Base-by-base conservation (phyloP, 208 protist genomes). In the Vickermania spadyakhi region DNA sequence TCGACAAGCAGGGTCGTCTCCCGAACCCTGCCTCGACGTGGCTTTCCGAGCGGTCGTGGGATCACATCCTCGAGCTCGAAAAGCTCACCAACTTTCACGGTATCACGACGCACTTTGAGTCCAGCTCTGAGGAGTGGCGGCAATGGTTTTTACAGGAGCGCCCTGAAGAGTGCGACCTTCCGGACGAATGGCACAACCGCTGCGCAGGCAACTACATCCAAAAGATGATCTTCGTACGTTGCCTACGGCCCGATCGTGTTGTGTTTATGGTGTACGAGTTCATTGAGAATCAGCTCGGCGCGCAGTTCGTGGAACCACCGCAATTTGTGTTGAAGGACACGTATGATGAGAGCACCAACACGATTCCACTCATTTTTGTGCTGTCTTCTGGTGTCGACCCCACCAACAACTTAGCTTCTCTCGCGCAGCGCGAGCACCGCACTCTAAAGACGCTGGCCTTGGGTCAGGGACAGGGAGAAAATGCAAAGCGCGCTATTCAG, bases 341-440 rank as follows among this genome's bases (percentile, higher is more conserved):
- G n/a, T 97, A 91, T 70, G 81, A 94, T 22, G 87, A 96, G 67
- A 98, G 96, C 66, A 77, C 67, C 28, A 89, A 93, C 62, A 79
- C 77, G 26, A 88, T 94, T 28, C 98, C 98, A 22, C 75, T 99
- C 52, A 91, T 99, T 52, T 99, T 99, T 72, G 94, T 99, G 18
- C 84, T 99, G 5, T 98, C 96, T 3, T 85, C 91, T 55, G 97
- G 97, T 63, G 96, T 98, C 4, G 97, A 99, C 78, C 98, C 98
- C 36, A 96, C 96, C 27, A 87, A 74, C 27, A 89, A 97, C 73
- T 81, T 99, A 1, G 51, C 78, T 22, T 57, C 86, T 36, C 84
- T 99, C 21, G 93, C 97, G 0, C 79, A 91, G 65, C 76, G 81
- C 45, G 80, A 93, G 56, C 73, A 75, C 0, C 75, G 81, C 28